phyloP scores from a whole-genome alignment of 1,284 basidiomycete genomes.

The Trichosporon faecale region DNA sequence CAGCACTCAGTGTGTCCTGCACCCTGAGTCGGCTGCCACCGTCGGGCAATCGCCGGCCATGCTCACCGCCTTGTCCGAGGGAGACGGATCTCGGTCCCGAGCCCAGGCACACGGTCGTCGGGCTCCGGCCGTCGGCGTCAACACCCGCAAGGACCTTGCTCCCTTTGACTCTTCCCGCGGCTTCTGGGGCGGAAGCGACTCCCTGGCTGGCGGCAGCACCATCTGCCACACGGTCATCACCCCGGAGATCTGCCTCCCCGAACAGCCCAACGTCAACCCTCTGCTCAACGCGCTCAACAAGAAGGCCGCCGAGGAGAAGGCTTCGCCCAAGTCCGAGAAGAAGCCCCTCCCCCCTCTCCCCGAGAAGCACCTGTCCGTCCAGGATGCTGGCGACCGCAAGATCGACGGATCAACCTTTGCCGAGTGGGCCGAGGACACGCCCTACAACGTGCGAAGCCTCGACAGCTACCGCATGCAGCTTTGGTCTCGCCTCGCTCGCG shows the following conservation, averaged over 20 bases:
- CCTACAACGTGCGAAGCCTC: constrained; percentile 75
- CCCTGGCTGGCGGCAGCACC: constrained; percentile 62
- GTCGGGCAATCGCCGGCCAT: constrained; percentile 43
- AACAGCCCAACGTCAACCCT: constrained; percentile 72
- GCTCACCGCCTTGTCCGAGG: constrained; percentile 40
- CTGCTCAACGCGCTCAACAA: constrained; percentile 57
- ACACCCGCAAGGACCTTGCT: constrained; percentile 74
- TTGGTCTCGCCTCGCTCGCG: constrained; percentile 72
- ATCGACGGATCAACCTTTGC: constrained; percentile 63
- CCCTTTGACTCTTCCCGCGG: constrained; percentile 51
- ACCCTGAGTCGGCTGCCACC: constrained; percentile 45
- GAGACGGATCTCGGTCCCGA: constrained; percentile 11
- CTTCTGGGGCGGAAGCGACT: constrained; percentile 66
- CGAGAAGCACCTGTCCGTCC: constrained; percentile 25
- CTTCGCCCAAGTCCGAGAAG: background rate
- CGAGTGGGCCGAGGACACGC: constrained; percentile 62
- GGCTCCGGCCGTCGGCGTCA: constrained; percentile 52
- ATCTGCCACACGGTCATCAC: constrained; percentile 80
- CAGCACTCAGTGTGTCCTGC: constrained; percentile 52
- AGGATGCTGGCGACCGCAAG: constrained; percentile 42
- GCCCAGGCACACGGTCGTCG: constrained; percentile 17
- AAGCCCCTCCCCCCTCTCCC: constrained; percentile 1
- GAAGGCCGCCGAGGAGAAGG: constrained; percentile 12
- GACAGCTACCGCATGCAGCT: constrained; percentile 82
- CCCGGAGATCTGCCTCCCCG: constrained; percentile 57